Evolutionary conservation across 23 red algal genomes (phyloP).

Genomic region (Gracilaria domingensis): DNA sequence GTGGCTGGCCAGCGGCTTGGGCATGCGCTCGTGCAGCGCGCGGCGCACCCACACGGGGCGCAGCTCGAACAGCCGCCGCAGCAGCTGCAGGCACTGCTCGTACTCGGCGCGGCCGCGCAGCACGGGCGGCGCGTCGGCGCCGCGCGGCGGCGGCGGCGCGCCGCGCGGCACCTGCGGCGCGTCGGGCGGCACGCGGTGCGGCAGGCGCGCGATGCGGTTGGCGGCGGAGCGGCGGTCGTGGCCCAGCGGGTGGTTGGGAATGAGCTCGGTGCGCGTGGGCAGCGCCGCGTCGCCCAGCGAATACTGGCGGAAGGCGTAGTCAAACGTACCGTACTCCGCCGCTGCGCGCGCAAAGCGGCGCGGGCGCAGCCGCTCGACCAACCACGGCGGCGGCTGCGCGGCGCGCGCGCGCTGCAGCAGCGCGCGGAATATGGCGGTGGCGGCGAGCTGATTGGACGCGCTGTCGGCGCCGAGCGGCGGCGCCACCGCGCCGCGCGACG

Average conservation of each 20-base stretch:
- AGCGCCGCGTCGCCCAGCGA: background rate
- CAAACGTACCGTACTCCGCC: conserved; percentile 25
- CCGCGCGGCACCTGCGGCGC: conserved; percentile 2
- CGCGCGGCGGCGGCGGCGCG: no score
- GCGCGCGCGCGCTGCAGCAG: background rate
- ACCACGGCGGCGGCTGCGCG: background rate
- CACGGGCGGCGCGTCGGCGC: background rate
- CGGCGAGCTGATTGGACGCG: background rate
- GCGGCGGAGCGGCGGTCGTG: conserved; percentile 36
- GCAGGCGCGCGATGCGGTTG: conserved; percentile 18
- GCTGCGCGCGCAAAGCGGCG: conserved; percentile 5
- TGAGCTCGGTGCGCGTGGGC: background rate
- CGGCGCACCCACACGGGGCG: conserved; percentile 56
- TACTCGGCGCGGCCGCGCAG: background rate
- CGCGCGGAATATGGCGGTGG: background rate
- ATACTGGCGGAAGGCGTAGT: conserved; percentile 55
- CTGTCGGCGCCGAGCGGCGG: background rate
- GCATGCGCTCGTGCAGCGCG: conserved; percentile 38
- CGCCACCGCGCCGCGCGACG: background rate
- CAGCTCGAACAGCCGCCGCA: background rate
- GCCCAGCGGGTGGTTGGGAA: conserved; percentile 6
- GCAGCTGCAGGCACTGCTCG: background rate
- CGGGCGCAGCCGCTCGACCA: conserved; percentile 40
- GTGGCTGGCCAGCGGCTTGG: background rate
- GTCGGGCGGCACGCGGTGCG: conserved; percentile 33